Conservation (phyloP, 441 rosid genomes). For the Populus tomentosa region DNA sequence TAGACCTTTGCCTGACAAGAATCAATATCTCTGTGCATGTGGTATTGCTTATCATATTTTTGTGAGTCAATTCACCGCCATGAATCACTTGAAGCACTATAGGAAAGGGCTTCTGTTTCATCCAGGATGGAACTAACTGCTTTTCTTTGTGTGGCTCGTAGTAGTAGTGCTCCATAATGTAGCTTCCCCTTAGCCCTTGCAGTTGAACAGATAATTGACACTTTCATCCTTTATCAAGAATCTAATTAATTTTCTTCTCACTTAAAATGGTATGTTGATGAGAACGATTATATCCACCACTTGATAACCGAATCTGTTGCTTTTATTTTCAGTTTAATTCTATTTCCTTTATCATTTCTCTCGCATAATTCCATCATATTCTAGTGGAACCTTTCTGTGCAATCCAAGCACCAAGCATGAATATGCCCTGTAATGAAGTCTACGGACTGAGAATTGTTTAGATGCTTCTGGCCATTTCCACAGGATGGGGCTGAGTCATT, state of each 20-base stretch:
- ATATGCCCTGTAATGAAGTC: conserved; percentile 27
- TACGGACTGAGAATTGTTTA: conserved; percentile 40
- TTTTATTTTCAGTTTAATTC: background rate
- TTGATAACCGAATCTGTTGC: background rate
- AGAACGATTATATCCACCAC: background rate
- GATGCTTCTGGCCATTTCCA: conserved; percentile 46
- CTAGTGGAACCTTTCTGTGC: conserved; percentile 13
- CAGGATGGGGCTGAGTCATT: conserved; percentile 47
- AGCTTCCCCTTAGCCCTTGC: background rate
- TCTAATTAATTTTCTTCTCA: background rate
- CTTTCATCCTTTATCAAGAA: background rate
- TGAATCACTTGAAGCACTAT: background rate
- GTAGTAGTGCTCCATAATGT: background rate
- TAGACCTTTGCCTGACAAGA: background rate
- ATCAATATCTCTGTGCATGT: background rate
- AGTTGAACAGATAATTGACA: background rate
- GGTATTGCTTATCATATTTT: background rate
- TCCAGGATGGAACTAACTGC: background rate
- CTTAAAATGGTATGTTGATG: background rate
- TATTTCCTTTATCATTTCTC: conserved; percentile 2
- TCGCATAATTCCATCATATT: conserved; percentile 14
- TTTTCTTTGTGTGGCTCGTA: background rate
- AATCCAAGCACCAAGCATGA: conserved; percentile 17
- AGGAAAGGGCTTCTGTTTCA: background rate
- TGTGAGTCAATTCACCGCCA: conserved; percentile 7